A percentile compares a stretch with the other conserved stretches of the same genome.
Conservation (phyloP, 768 basidiomycete genomes). For the Boletus eberwhitei region DNA sequence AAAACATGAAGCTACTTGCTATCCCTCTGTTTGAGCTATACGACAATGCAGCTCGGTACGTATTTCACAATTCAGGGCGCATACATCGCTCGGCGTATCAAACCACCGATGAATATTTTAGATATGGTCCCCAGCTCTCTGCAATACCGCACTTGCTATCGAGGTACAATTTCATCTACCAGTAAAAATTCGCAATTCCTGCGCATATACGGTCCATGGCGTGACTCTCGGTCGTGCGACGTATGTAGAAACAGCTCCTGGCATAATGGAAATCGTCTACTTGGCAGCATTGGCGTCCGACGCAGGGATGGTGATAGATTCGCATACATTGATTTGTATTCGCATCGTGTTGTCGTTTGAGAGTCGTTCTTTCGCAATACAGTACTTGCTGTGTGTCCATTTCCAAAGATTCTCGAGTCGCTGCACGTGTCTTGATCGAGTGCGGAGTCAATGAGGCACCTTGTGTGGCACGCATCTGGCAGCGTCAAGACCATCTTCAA, state of each 20-base stretch:
- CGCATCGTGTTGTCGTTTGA: not conserved
- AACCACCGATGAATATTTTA: conserved; percentile 15
- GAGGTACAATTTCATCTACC: conserved; percentile 81
- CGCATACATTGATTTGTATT: conserved; percentile 7
- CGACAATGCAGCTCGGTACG: conserved; percentile 88
- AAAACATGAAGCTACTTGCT: conserved; percentile 98
- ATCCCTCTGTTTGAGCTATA: conserved; percentile 97
- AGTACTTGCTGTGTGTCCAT: too few species aligned
- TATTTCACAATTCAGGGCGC: not conserved
- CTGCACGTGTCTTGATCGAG: conserved; percentile 16
- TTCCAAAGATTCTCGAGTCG: not conserved
- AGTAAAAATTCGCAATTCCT: conserved; percentile 32
- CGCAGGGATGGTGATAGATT: not conserved
- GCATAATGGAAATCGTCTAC: not conserved
- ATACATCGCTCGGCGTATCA: not conserved
- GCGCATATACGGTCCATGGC: not conserved
- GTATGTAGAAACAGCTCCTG: not conserved
- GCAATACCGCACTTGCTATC: conserved; percentile 92
- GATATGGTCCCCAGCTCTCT: conserved; percentile 90
- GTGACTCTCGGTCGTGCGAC: not conserved
- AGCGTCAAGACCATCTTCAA: not conserved
- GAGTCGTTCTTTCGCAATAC: not conserved
- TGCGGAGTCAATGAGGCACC: conserved; percentile 23
- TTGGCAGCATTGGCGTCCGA: not conserved
- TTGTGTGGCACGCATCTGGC: not conserved